These are phyloP conservation scores for Calonectria pseudoturangicola DNA, from an alignment of 2,329 filamentous ascomycete species.

Conservation along the genomic window DNA sequence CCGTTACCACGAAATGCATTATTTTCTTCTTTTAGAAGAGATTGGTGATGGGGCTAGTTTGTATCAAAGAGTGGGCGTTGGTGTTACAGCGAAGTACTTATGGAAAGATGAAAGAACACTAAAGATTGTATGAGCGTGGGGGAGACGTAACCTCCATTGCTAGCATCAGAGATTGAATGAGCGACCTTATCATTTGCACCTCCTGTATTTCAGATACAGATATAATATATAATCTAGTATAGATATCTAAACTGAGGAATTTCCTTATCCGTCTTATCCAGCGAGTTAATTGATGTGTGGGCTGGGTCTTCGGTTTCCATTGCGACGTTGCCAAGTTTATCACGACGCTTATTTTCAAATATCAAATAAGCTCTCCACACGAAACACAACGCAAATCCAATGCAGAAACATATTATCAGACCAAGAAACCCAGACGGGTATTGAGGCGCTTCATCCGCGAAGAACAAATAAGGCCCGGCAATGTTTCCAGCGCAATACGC, in stretches of 20 bases:
- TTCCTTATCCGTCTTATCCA: slow-evolving; percentile 36
- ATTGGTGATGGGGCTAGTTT: too few relatives aligned
- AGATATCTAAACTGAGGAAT: slow-evolving; percentile 31
- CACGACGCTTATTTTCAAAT: slow-evolving; percentile 28
- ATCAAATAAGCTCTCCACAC: slow-evolving; percentile 9
- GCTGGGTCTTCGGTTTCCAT: neutral
- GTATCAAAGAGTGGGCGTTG: too few relatives aligned
- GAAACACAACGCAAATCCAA: neutral
- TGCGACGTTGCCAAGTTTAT: neutral
- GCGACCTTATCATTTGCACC: too few relatives aligned
- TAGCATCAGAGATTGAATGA: too few relatives aligned
- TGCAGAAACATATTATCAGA: slow-evolving; percentile 21
- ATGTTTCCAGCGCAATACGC: slow-evolving; percentile 28
- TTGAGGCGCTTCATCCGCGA: slow-evolving; percentile 15
- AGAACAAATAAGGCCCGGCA: slow-evolving; percentile 20
- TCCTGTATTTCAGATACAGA: too few relatives aligned
- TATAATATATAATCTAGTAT: neutral
- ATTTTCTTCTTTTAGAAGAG: too few relatives aligned
- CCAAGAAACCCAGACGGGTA: slow-evolving; percentile 24
- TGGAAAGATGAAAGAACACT: too few relatives aligned
- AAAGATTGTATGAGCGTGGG: too few relatives aligned
- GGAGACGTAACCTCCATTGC: too few relatives aligned
- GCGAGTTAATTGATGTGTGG: neutral
- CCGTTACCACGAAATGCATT: too few relatives aligned
- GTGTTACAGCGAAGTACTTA: too few relatives aligned